Evolutionary conservation across 352 stramenopile species (phyloP), one percentile per base, ranked within the genome.

Genomic region (Phytopythium vexans): DNA sequence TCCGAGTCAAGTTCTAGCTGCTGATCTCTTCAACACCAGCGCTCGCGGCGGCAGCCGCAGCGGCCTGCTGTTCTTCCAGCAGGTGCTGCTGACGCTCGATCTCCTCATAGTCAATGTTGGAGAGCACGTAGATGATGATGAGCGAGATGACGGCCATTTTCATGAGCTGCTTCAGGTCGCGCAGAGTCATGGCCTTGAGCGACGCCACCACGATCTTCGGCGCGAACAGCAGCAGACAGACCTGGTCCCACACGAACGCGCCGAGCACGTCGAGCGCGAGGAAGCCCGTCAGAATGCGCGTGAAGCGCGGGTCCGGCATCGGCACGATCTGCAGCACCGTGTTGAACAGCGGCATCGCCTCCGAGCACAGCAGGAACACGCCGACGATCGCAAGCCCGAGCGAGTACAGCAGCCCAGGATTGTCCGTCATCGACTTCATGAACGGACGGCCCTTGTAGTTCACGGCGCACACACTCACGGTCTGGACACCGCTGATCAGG

Each of bases 361-460:
- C 84, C 48, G 76, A 97, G 73, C 66, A 99, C 56, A 92, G 78
- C 88, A 94, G 78, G 92, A 94, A 94, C 27, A 94, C 83, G 16
- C 82, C 86, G 38, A 94, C 85, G 45, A 94, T 83, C 44, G 77
- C 89, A 50, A 94, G 72, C 0, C 84, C 84, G 1, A 96, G 81
- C 50, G 86, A 96, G 70, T 94, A 94, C 27, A 99, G 77, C n/a
- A 99, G 62, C n/a, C 92, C 68, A 9, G 91, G 91, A 68, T 99
- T 99, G 48, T 99, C 92, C 33, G 71, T 88, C 68, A 99, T 92
- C 55, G 87, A 93, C 77, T 99, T 96, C 91, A 99, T 98, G 82
- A 99, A 99, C 41, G 97, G 97, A 51, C 94, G 83, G 14, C 97
- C 97, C 70, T 96, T 92, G 85, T 99, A 99, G 77, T 99, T 99